Conservation (phyloP, 306 rosid genomes). For the Prunus padus region DNA sequence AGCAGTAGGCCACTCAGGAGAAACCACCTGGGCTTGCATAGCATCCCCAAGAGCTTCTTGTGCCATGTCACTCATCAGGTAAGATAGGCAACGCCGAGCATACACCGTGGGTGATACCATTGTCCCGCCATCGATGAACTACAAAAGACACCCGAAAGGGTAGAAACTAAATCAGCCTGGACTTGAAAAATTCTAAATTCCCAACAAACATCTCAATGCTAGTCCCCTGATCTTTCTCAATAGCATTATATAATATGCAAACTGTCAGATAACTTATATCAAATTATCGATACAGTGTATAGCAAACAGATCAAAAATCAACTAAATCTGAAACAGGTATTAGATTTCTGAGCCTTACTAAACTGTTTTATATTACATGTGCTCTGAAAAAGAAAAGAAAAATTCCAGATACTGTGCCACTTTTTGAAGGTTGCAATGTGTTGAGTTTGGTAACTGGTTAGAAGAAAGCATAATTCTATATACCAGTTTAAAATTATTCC, state of each 20-base stretch:
- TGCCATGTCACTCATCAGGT: slow-evolving; percentile 72
- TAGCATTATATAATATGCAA: not conserved
- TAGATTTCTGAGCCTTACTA: not conserved
- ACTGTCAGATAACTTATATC: not conserved
- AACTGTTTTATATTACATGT: not conserved
- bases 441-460: not conserved
- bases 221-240: not conserved
- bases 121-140: slow-evolving; percentile 95
- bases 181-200: too few species aligned
- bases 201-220: not conserved
- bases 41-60: slow-evolving; percentile 91
- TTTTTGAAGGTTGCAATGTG: not conserved
- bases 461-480: not conserved
- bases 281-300: not conserved
- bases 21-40: slow-evolving; percentile 89
- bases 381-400: not conserved
- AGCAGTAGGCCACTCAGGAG: slow-evolving; percentile 94
- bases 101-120: slow-evolving; percentile 96
- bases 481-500: not conserved
- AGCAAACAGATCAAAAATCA: not conserved
- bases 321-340: not conserved
- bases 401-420: not conserved
- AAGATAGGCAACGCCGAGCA: slow-evolving; percentile 81
- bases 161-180: not conserved
- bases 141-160: slow-evolving; percentile 7